These are phyloP conservation scores for Lactifluus rugatus DNA, from an alignment of 768 basidiomycete genomes.

Conservation along the genomic window DNA sequence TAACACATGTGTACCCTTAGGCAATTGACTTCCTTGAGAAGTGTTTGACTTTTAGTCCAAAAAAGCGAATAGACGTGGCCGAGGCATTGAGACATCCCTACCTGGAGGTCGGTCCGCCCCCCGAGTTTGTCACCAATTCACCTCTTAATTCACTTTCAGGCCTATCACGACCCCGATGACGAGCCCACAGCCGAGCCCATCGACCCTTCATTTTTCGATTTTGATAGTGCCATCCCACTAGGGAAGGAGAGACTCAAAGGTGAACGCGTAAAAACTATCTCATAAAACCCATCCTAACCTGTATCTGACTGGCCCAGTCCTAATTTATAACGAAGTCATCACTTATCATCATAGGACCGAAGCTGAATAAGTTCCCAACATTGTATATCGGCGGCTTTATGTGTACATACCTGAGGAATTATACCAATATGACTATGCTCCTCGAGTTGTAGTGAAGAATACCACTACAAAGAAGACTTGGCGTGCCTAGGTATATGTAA, in stretches of 20 bases:
- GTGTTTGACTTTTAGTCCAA: constrained; percentile 79
- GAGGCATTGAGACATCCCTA: constrained; percentile 88
- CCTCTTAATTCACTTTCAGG: constrained; percentile 32
- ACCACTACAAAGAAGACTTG: not conserved
- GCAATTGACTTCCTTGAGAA: constrained; percentile 73
- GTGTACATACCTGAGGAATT: constrained; percentile 6
- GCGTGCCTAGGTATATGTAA: not conserved
- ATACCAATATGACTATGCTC: constrained; percentile 13
- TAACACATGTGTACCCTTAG: constrained; percentile 25
- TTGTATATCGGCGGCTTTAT: constrained; percentile 4
- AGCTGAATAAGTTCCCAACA: constrained; percentile 4
- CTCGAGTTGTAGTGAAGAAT: not conserved
- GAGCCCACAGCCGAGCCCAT: constrained; percentile 74
- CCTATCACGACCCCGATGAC: constrained; percentile 83
- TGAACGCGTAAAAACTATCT: constrained; percentile 21
- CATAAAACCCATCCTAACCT: not conserved
- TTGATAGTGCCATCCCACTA: constrained; percentile 59
- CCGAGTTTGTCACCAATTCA: not conserved
- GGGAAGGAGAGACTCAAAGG: constrained; percentile 66
- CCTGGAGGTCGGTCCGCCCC: constrained; percentile 46
- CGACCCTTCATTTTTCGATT: constrained; percentile 75
- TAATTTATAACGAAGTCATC: constrained; percentile 19
- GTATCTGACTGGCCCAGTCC: not conserved
- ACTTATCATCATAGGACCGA: constrained; percentile 1
- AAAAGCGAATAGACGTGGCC: constrained; percentile 77